phyloP scores from a whole-genome alignment of 352 stramenopile genomes.

The Phytophthora cajani region DNA sequence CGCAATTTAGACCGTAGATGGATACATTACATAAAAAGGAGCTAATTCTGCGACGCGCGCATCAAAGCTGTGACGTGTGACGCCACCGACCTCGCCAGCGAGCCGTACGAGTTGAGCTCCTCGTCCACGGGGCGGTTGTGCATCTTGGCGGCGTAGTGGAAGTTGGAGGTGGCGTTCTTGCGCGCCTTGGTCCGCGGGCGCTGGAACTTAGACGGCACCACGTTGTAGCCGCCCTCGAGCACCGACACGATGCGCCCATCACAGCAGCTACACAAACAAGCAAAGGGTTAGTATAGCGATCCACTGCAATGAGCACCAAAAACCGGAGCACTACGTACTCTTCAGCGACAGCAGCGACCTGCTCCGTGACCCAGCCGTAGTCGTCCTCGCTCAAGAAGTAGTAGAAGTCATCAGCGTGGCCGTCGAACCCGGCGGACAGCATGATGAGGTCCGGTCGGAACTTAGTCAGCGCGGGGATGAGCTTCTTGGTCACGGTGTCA shows the following conservation, averaged over 20 bases:
- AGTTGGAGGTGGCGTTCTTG: slow-evolving; percentile 50
- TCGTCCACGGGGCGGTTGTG: slow-evolving; percentile 63
- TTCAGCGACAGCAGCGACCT: slow-evolving; percentile 90
- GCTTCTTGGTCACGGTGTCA: slow-evolving; percentile 44
- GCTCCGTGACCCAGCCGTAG: slow-evolving; percentile 86
- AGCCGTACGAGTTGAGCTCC: slow-evolving; percentile 60
- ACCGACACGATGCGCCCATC: slow-evolving; percentile 94
- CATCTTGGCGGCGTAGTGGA: slow-evolving; percentile 56
- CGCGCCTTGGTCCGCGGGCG: slow-evolving; percentile 38
- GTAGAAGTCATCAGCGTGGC: slow-evolving; percentile 72
- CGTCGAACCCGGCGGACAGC: slow-evolving; percentile 75
- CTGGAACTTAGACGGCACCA: slow-evolving; percentile 58
- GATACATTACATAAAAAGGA: slow-evolving; percentile 1
- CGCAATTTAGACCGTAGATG: neutral
- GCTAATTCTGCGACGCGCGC: slow-evolving; percentile 43
- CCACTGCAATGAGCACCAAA: neutral
- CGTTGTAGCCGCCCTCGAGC: slow-evolving; percentile 95
- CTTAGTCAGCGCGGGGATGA: slow-evolving; percentile 54
- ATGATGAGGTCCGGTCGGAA: slow-evolving; percentile 73
- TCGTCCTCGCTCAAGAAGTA: slow-evolving; percentile 85
- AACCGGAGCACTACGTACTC: slow-evolving; percentile 65
- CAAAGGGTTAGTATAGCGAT: slow-evolving; percentile 5
- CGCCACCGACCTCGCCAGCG: slow-evolving; percentile 62
- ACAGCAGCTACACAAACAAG: slow-evolving; percentile 63
- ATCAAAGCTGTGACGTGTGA: slow-evolving; percentile 68